Base-by-base conservation (phyloP, 306 rosid species). In the Glycine soja region DNA sequence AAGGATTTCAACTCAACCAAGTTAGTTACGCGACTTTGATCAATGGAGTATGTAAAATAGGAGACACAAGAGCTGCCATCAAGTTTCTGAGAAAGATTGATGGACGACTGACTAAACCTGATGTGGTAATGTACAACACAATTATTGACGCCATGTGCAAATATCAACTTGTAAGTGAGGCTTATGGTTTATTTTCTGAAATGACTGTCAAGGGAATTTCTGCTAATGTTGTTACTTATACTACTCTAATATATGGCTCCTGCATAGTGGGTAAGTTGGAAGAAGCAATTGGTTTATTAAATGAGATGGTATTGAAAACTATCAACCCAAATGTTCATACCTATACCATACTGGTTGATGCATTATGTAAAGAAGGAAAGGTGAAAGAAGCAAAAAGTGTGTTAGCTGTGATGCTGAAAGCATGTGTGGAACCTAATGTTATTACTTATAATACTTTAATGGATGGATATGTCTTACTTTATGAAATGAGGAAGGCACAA, bases 111-210 rank as follows among this genome's bases (percentile, higher is more conserved):
- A 24, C 43, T 42, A 16, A 10, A 67, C 68, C 58, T 5, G 1
- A 50, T 0, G 38, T 52, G 3, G 59, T 73, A 4, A 64, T 43
- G 68, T 81, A 63, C n/a, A 73, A 0, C 18, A 69, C 51, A 0
- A 24, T 83, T 8, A 70, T 83, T 5, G 51, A 83, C 9, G 7
- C 68, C 14, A 38, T 86, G n/a, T 86, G 72, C 8, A 86, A 72
- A 66, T 75, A 57, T 12, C 67, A 70, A 7, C 42, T 36, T 2
- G 19, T 67, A 3, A n/a, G 2, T 18, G 74, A 72, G 9, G 88
- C 81, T 0, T 32, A 3, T 8, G 40, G 63, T 10, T 24, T 81
- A 12, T 66, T 19, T n/a, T 36, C 45, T 9, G 70, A 71, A 66
- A 85, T 85, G 81, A 10, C 7, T 4, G n/a, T 24, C 1, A 72